phyloP scores from a whole-genome alignment of 2,329 filamentous ascomycete genomes.

The Lasiodiplodia sp. region DNA sequence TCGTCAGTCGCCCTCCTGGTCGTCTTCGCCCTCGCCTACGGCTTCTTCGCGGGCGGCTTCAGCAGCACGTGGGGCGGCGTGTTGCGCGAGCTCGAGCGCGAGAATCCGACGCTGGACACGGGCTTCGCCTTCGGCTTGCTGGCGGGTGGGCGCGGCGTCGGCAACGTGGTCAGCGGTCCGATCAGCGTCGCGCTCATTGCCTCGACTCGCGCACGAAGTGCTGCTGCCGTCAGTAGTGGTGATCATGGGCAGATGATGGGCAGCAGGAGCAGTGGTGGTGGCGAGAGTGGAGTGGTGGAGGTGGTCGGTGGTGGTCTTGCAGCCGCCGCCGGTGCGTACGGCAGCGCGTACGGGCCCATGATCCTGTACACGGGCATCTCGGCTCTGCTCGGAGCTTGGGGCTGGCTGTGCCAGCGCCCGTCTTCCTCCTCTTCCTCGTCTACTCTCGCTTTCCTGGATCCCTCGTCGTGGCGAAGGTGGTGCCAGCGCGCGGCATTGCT shows the following conservation, averaged over 20 bases:
- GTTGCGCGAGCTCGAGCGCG: constrained; percentile 15
- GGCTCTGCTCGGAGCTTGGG: constrained; percentile 33
- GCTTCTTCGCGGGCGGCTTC: constrained; percentile 50
- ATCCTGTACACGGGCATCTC: constrained; percentile 48
- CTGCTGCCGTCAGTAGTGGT: neutral
- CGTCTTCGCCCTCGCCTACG: constrained; percentile 53
- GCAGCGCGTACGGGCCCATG: constrained; percentile 45
- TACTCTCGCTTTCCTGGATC: neutral
- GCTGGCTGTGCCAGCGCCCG: constrained; percentile 20
- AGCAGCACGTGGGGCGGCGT: constrained; percentile 51
- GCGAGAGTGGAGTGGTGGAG: constrained; percentile 17
- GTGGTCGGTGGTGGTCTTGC: constrained; percentile 32
- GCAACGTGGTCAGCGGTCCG: constrained; percentile 58
- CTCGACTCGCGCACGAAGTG: neutral
- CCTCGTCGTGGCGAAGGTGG: constrained; percentile 10
- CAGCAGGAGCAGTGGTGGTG: constrained; percentile 29
- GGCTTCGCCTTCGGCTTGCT: constrained; percentile 56
- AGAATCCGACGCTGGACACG: constrained; percentile 42
- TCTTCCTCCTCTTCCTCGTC: neutral
- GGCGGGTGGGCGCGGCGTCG: constrained; percentile 56
- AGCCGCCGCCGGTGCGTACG: constrained; percentile 37
- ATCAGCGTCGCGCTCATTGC: constrained; percentile 53
- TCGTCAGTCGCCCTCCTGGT: constrained; percentile 46
- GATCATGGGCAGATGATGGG: neutral
- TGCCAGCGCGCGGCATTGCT: neutral